Percentiles rank a stretch among this genome's conserved stretches.
phyloP scores from a whole-genome alignment of 108 stramenopile species.

The Epithemia pelagica region DNA sequence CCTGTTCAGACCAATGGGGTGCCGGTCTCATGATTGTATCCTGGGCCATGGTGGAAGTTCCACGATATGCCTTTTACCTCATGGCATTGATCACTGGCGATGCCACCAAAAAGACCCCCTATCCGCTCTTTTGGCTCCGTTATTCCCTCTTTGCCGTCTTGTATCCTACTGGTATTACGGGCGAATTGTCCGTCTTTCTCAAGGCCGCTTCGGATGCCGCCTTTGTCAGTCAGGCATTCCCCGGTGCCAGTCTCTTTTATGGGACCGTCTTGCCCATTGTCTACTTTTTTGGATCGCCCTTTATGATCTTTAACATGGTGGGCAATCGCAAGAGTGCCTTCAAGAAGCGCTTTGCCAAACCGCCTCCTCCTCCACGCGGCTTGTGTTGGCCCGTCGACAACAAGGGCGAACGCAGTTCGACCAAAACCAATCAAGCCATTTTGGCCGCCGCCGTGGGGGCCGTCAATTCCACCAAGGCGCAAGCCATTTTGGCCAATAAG shows the following conservation, averaged over 20 bases:
- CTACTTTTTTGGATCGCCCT: conserved; percentile 83
- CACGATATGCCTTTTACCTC: conserved; percentile 94
- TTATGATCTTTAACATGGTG: conserved; percentile 95
- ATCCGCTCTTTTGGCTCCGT: conserved; percentile 92
- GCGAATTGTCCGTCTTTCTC: conserved; percentile 81
- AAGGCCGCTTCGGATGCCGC: conserved; percentile 46
- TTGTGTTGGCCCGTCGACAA: conserved; percentile 81
- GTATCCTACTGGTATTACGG: conserved; percentile 93
- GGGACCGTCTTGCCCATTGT: conserved; percentile 57
- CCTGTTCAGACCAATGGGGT: conserved; percentile 76
- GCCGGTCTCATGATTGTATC: conserved; percentile 82
- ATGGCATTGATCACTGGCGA: conserved; percentile 77
- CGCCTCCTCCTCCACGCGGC: conserved; percentile 84
- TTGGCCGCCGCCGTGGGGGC: conserved; percentile 82
- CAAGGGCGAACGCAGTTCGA: conserved; percentile 82
- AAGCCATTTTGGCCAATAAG: conserved; percentile 47
- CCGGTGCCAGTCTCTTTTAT: conserved; percentile 39
- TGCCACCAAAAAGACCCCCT: conserved; percentile 85
- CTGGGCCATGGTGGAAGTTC: conserved; percentile 88
- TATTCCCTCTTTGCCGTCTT: conserved; percentile 93
- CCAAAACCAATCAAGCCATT: conserved; percentile 76
- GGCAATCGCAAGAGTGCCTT: conserved; percentile 84
- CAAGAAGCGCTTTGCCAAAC: conserved; percentile 85
- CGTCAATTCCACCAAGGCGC: conserved; percentile 57
- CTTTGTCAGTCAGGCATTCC: conserved; percentile 19